phyloP scores from a whole-genome alignment of 1,139 yeast species.

The Saccharomyces pastorianus region DNA sequence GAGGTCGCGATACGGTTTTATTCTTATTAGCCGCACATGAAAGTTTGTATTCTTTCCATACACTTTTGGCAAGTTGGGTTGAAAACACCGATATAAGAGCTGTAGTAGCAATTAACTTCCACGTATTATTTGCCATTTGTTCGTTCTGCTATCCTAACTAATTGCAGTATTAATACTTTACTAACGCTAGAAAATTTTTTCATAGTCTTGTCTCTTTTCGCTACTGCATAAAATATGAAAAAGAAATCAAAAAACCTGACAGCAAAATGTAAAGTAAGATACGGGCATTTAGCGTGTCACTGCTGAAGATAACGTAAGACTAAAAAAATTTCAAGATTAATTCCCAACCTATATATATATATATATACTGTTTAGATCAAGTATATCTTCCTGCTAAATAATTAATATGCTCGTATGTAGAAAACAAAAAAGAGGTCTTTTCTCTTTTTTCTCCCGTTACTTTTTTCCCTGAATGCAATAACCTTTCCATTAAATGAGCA shows the following conservation, averaged over 20 bases:
- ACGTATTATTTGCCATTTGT: slow-evolving; percentile 15
- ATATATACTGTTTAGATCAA: not conserved
- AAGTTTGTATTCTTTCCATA: slow-evolving; percentile 15
- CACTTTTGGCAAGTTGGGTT: slow-evolving; percentile 22
- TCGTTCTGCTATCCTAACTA: not conserved
- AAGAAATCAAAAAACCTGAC: not conserved
- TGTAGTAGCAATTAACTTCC: slow-evolving; percentile 27
- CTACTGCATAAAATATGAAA: not conserved
- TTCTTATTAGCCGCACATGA: not conserved
- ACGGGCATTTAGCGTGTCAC: not conserved
- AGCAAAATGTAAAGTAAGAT: not conserved
- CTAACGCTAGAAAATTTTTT: not conserved
- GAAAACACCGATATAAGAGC: slow-evolving; percentile 24
- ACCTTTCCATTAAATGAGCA: not conserved
- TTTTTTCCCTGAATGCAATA: not conserved
- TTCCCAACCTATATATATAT: not conserved
- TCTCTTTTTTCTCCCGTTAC: not conserved
- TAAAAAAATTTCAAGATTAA: not conserved
- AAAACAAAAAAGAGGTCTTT: not conserved
- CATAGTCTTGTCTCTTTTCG: not conserved
- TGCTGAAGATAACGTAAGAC: not conserved
- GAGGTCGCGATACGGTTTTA: slow-evolving; percentile 5
- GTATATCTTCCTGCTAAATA: not conserved
- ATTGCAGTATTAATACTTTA: not conserved
- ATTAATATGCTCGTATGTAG: not conserved